Percentiles rank a stretch among this genome's conserved stretches.
phyloP scores from a whole-genome alignment of 257 asterid species.

The Rhazya stricta region DNA sequence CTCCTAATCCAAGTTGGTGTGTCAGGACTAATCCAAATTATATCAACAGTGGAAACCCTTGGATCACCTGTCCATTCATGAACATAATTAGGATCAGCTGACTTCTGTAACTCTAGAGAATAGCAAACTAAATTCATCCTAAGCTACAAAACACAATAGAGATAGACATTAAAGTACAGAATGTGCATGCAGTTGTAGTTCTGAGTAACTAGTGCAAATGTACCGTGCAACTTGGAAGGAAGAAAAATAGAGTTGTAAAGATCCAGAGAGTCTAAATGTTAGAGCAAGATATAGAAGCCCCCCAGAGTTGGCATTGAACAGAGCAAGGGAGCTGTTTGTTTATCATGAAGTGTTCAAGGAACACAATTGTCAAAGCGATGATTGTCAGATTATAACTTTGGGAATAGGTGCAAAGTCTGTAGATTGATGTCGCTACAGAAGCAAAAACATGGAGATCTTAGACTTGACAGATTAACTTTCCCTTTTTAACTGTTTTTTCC shows the following conservation, averaged over 20 bases:
- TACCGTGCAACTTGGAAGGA: not conserved
- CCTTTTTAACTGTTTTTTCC: not conserved
- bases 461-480: not conserved
- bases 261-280: no score
- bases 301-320: not conserved
- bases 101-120: not conserved
- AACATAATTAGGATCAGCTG: not conserved
- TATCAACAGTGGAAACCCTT: slow-evolving; percentile 62
- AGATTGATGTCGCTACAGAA: not conserved
- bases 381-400: slow-evolving; percentile 1
- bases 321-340: not conserved
- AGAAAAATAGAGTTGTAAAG: not conserved
- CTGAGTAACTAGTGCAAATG: not conserved
- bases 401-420: not conserved
- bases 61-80: slow-evolving; percentile 68
- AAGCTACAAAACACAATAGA: not conserved
- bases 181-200: not conserved
- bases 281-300: not conserved
- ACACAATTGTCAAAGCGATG: not conserved
- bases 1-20: slow-evolving; percentile 72
- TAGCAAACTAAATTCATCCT: not conserved
- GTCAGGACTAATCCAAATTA: slow-evolving; percentile 70
- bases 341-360: not conserved
- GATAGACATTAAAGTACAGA: not conserved
- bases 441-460: not conserved